Base-by-base conservation (phyloP, 768 basidiomycete species). In the Rhizopogon vulgaris region DNA sequence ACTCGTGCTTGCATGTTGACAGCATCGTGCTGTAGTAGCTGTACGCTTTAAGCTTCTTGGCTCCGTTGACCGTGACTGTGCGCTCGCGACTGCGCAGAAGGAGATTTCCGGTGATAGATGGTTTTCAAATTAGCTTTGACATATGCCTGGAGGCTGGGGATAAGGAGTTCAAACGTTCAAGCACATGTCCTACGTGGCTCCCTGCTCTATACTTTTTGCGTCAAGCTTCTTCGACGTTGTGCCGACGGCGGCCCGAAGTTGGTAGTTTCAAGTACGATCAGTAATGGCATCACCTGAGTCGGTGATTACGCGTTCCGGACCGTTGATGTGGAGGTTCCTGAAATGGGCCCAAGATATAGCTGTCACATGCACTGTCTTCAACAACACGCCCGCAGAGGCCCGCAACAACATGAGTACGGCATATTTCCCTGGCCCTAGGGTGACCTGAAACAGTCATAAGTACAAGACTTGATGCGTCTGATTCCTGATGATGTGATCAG, bases 291-390 rank as follows among this genome's bases (percentile, higher is more conserved):
- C 53, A 51, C 32, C 53, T 51, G 14, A n/a, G 47, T 55, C 59
- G 64, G 59, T 56, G 64, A 58, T 63, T 52, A 40, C 62, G 54
- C 58, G 51, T 41, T 53, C 52, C 52, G 49, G 42, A 14, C 49
- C 56, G 49, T 55, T 56, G 51, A 53, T 55, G 40, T 28, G 27
- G 32, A 22, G 41, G 46, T 25, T 11, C 45, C 50, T 50, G 39
- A 43, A 18, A 37, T 9, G 27, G n/a, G 4, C 22, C 22, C 3
- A n/a, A n/a, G n/a, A n/a, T n/a, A n/a, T n/a, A n/a, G 28, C 48
- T 56, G 49, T 49, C 28, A 38, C 59, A 53, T 40, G 43, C 48
- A 10, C 38, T 39, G 49, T 52, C 48, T 52, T 52, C 36, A 17
- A 27, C 46, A 49, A 49, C 9, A 18, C 41, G 17, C 17, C 17